phyloP scores from a whole-genome alignment of 495 filamentous ascomycete genomes.

The Aspergillus mulundensis region DNA sequence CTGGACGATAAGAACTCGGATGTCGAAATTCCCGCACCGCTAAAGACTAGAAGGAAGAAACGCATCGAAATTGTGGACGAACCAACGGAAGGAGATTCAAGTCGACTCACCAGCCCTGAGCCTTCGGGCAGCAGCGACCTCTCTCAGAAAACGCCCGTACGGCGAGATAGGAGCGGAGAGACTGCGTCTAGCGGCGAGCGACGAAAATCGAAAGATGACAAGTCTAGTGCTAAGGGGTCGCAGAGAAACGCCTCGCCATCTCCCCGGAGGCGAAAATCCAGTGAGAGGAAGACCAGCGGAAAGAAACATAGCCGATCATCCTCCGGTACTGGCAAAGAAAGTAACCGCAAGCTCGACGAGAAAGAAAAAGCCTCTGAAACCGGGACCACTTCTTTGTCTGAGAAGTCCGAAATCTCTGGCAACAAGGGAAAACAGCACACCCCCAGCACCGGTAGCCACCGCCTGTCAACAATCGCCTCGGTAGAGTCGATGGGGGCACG shows the following conservation, averaged over 20 bases:
- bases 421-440: conserved; percentile 48
- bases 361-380: conserved; percentile 23
- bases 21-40: conserved; percentile 42
- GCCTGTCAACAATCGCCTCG: conserved; percentile 71
- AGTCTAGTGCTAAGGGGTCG: conserved; percentile 3
- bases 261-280: conserved; percentile 10
- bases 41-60: conserved; percentile 38
- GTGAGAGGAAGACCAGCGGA: conserved; percentile 6
- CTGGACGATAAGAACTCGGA: conserved; percentile 44
- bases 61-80: conserved; percentile 15
- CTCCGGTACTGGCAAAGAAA: conserved; percentile 16
- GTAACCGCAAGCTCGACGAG: conserved; percentile 20
- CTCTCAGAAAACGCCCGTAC: conserved; percentile 25
- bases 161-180: conserved; percentile 27
- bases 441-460: conserved; percentile 61
- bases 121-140: conserved; percentile 22
- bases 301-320: conserved; percentile 14
- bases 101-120: conserved; percentile 18
- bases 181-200: conserved; percentile 10
- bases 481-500: conserved; percentile 54
- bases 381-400: conserved; percentile 28
- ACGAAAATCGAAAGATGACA: conserved; percentile 12
- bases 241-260: conserved; percentile 10
- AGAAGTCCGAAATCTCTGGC: conserved; percentile 38
- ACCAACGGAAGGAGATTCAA: conserved; percentile 19